Conservation (phyloP, 2,329 filamentous ascomycete genomes). For the Fusarium metavorans region DNA sequence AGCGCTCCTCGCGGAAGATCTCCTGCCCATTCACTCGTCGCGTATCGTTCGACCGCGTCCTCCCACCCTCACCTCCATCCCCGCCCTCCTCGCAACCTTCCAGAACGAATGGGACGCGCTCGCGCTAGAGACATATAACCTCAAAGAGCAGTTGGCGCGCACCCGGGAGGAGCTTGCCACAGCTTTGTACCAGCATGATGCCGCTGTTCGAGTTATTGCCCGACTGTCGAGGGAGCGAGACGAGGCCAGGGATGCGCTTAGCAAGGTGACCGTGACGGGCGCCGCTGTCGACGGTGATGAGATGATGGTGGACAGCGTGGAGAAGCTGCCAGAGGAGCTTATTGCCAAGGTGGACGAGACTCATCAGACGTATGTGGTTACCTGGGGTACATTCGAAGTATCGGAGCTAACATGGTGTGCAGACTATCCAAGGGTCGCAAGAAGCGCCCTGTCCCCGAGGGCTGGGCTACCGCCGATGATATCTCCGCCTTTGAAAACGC, state of each 20-base stretch:
- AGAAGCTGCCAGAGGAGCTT: slow-evolving; percentile 79
- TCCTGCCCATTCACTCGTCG: slow-evolving; percentile 87
- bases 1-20: slow-evolving; percentile 84
- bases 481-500: slow-evolving; percentile 65
- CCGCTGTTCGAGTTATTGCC: slow-evolving; percentile 94
- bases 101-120: slow-evolving; percentile 99
- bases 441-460: slow-evolving; percentile 87
- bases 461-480: slow-evolving; percentile 83
- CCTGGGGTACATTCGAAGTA: not conserved
- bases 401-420: slow-evolving; percentile 24
- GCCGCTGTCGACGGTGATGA: slow-evolving; percentile 75
- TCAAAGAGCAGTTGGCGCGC: slow-evolving; percentile 89
- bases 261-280: slow-evolving; percentile 81
- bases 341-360: slow-evolving; percentile 81
- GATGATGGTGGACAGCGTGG: slow-evolving; percentile 88
- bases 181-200: slow-evolving; percentile 96
- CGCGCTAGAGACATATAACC: slow-evolving; percentile 89
- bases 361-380: slow-evolving; percentile 76
- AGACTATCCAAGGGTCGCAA: slow-evolving; percentile 90
- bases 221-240: slow-evolving; percentile 91
- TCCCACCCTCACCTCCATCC: slow-evolving; percentile 94
- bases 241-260: slow-evolving; percentile 89
- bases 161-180: slow-evolving; percentile 94
- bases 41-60: slow-evolving; percentile 89
- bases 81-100: slow-evolving; percentile 91